Conservation (phyloP, 1,284 basidiomycete genomes). For the Melampsora americana region DNA sequence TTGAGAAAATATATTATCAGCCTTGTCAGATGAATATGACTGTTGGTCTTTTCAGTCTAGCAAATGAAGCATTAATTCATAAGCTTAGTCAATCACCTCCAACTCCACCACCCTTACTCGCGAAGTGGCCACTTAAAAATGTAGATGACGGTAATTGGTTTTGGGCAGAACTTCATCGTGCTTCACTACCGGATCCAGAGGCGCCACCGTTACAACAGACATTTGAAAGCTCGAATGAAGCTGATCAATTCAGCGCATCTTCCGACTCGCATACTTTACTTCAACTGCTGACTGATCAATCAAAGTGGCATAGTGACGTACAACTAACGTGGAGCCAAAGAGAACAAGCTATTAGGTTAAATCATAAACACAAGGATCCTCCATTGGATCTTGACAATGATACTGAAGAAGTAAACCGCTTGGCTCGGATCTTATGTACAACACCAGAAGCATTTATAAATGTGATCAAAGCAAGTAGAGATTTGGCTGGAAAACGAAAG, state of each 20-base stretch:
- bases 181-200: conserved; percentile 35
- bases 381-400: conserved; percentile 25
- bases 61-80: conserved; percentile 22
- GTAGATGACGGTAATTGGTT: conserved; percentile 22
- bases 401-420: conserved; percentile 11
- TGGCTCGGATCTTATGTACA: conserved; percentile 30
- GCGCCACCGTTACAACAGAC: conserved; percentile 27
- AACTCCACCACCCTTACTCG: conserved; percentile 24
- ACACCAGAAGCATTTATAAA: conserved; percentile 30
- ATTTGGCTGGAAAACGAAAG: not conserved
- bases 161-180: conserved; percentile 38
- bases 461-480: conserved; percentile 7
- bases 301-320: conserved; percentile 34
- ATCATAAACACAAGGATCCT: conserved; percentile 1
- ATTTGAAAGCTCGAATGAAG: conserved; percentile 8
- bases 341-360: conserved; percentile 33
- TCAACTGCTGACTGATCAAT: conserved; percentile 34
- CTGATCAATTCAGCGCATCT: not conserved
- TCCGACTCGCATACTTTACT: conserved; percentile 21
- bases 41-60: conserved; percentile 29
- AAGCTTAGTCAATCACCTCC: conserved; percentile 18
- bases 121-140: conserved; percentile 35
- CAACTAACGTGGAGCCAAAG: conserved; percentile 36
- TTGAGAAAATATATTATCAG: conserved; percentile 32
- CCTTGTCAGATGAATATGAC: conserved; percentile 23